Evolutionary conservation across 2,329 filamentous ascomycete genomes (phyloP), one percentile per base, ranked within the genome.

Genomic region (Colletotrichum tropicale): DNA sequence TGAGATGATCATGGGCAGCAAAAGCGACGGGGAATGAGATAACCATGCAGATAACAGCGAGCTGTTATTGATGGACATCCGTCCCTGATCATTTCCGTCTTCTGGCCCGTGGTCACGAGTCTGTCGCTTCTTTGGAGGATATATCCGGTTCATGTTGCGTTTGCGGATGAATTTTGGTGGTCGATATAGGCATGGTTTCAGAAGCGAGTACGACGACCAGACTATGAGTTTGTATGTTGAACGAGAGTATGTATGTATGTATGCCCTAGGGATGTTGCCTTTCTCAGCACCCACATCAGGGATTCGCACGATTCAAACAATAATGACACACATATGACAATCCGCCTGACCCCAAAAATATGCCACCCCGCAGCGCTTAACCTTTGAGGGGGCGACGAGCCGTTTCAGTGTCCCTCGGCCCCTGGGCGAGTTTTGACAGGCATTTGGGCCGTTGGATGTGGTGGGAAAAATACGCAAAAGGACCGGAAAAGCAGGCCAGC

Each of bases 291-390:
- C 55, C 36, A 28, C 21, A 13, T 58, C 61, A 36, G 69, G 43
- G 26, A 58, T 64, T 68, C 48, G 28, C 64, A 60, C 18, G 32
- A 65, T 64, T 73, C 70, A 75, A 73, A 75, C 73, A 30, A 73
- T 60, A 65, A 75, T 73, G 70, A 73, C 62, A 75, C 73, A 60
- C 64, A 68, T 65, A 75, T 68, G 73, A 36, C 64, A 67, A 68
- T 69, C 70, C 34, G 56, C 16, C 13, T 21, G 15, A 34, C 6
- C 32, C 69, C 73, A 34, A 64, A 73, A 73, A 73, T 62, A 73
- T 18, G 34, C 65, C 7, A 24, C 55, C 67, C 55, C 61, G 52
- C 68, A 70, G 72, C 60, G 52, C 67, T 66, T 66, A 48, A 68
- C 66, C n/a, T 67, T 24, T 16, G 34, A 48, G 28, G 64, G 70